These are phyloP conservation scores for Fusarium beomiforme DNA, from an alignment of 2,329 filamentous ascomycete species.

Conservation along the genomic window DNA sequence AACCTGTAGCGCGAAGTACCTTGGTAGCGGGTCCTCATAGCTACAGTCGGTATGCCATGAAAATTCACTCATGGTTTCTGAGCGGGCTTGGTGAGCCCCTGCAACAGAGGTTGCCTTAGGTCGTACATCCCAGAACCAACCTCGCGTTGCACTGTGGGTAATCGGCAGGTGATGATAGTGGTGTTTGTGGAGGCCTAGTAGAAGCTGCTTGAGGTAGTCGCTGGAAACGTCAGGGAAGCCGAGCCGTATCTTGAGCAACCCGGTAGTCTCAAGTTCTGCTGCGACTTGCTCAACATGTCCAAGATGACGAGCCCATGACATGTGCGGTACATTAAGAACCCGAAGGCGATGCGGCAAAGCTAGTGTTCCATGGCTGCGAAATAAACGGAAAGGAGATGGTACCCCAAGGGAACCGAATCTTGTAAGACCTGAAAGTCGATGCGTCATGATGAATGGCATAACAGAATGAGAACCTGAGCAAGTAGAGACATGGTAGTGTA, in stretches of 20 bases:
- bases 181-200: constrained; percentile 46
- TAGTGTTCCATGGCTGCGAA: neutral
- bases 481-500: no score
- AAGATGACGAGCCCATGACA: neutral
- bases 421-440: neutral
- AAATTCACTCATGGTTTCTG: constrained; percentile 55
- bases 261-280: constrained; percentile 29
- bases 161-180: constrained; percentile 52
- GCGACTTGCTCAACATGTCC: constrained; percentile 17
- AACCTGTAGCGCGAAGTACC: constrained; percentile 55
- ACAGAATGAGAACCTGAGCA: neutral
- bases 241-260: constrained; percentile 51
- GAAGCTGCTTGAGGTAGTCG: constrained; percentile 48
- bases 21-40: constrained; percentile 51
- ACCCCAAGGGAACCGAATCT: neutral
- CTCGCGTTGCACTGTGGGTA: constrained; percentile 51
- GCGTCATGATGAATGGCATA: neutral
- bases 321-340: neutral
- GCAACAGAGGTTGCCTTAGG: constrained; percentile 46
- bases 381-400: neutral
- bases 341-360: neutral
- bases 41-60: constrained; percentile 58
- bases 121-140: constrained; percentile 58
- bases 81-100: constrained; percentile 48
- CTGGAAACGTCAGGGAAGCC: constrained; percentile 47